Evolutionary conservation across 1,284 basidiomycete genomes (phyloP), one percentile per base, ranked within the genome.

Genomic region (Porodaedalea pini): DNA sequence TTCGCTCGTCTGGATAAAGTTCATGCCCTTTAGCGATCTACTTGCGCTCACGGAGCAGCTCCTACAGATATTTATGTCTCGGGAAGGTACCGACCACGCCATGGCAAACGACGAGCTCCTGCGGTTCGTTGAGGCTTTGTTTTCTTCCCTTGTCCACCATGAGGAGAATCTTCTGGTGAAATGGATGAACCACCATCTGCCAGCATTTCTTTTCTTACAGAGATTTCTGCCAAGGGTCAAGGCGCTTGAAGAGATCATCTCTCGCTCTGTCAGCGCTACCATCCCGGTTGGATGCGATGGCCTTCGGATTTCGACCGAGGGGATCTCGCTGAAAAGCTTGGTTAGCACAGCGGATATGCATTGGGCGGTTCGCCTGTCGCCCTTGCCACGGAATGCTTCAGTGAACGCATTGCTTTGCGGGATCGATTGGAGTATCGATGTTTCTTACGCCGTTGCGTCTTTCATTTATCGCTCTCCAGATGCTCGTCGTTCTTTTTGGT

Each of bases 261-360:
- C 49, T 3, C 43, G 13, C 13, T 56, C 41, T n/a, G 43, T 60
- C 15, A 47, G 54, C 27, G 31, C 48, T 1, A 31, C 52, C 8
- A 31, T 56, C 21, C 61, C 61, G 10, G 11, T 60, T 7, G 62
- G 62, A 23, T 54, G 15, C 15, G 51, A 57, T 39, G 48, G 44
- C 7, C 32, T 58, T 15, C 13, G 10, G 5, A 13, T 45, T 11
- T 7, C 34, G 36, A 21, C 5, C 31, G 43, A 48, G 15, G 29
- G n/a, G n/a, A 23, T 15, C 13, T 32, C 27, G 8, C 13, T 63
- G 31, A 27, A 47, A 29, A 32, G 29, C 25, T n/a, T 36, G n/a
- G 53, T 58, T 19, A 15, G 23, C n/a, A 19, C 23, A 29, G 59
- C 61, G 4, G 37, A 55, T 21, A n/a, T 25, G n/a, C 48, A 53